Evolutionary conservation across 495 filamentous ascomycete genomes (phyloP).

Genomic region (Cudoniella acicularis): DNA sequence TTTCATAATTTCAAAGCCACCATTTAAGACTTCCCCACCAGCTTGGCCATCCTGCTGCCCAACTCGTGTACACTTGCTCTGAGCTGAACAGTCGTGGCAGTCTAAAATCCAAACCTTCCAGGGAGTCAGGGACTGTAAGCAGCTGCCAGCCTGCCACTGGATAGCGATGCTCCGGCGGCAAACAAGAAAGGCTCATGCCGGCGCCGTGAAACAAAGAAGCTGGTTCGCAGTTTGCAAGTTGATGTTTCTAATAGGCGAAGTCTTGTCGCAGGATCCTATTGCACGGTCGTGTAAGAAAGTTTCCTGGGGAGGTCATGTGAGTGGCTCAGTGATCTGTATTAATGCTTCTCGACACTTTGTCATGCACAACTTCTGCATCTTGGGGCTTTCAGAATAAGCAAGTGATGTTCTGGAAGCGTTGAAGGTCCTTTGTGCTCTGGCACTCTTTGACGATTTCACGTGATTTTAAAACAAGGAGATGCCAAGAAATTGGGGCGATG

Average conservation of each 20-base stretch:
- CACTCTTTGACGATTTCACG: too few relatives aligned
- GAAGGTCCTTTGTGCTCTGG: too few relatives aligned
- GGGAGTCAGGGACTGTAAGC: too few relatives aligned
- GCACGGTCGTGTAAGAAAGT: conserved; percentile 8
- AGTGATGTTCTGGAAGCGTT: too few relatives aligned
- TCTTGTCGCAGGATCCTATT: conserved; percentile 11
- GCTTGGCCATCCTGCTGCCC: background rate
- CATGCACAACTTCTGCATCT: background rate
- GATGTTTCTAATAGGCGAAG: conserved; percentile 17
- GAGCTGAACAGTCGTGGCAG: background rate
- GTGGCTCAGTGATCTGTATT: background rate
- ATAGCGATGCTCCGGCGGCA: background rate
- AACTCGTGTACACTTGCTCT: background rate
- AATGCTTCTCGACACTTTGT: background rate
- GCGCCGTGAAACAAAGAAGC: conserved; percentile 7
- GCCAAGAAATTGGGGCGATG: background rate
- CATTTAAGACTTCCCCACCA: too few relatives aligned
- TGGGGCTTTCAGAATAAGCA: background rate
- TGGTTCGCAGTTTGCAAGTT: conserved; percentile 1
- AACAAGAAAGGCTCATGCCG: conserved; percentile 2
- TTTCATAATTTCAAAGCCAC: background rate
- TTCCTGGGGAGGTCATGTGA: conserved; percentile 1
- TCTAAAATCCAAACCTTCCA: too few relatives aligned
- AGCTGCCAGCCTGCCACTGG: background rate
- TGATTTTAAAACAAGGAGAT: background rate